phyloP scores from a whole-genome alignment of 202 grass and related monocot genomes.

The Panicum hallii region DNA sequence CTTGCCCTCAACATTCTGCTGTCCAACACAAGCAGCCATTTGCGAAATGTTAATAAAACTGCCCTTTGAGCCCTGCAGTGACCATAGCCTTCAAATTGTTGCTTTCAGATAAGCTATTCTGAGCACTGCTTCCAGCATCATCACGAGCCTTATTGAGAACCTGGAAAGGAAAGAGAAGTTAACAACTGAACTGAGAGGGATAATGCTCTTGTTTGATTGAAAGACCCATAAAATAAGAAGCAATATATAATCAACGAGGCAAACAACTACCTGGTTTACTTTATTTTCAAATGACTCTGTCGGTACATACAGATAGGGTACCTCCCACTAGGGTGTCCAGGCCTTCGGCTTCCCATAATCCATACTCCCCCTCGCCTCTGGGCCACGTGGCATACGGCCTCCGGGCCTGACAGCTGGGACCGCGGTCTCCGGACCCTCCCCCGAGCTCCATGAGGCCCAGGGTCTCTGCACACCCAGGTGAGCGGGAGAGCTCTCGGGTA shows the following conservation, averaged over 20 bases:
- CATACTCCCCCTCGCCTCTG: too few relatives aligned
- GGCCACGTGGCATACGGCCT: too few relatives aligned
- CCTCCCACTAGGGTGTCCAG: too few relatives aligned
- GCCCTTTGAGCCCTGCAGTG: slow-evolving; percentile 89
- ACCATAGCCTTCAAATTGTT: slow-evolving; percentile 97
- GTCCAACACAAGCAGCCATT: slow-evolving; percentile 92
- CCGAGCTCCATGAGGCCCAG: too few relatives aligned
- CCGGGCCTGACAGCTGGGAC: too few relatives aligned
- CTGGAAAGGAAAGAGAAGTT: slow-evolving; percentile 51
- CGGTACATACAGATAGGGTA: too few relatives aligned
- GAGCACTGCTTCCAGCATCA: slow-evolving; percentile 69
- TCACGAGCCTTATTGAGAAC: slow-evolving; percentile 91
- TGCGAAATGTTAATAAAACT: slow-evolving; percentile 89
- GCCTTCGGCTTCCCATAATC: too few relatives aligned
- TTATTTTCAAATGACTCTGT: slow-evolving; percentile 92
- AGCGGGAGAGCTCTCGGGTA: too few relatives aligned
- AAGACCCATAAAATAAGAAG: slow-evolving; percentile 17
- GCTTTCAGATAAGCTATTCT: slow-evolving; percentile 90
- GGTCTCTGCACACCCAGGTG: too few relatives aligned
- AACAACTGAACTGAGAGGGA: not conserved
- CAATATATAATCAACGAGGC: not conserved
- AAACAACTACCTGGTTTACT: slow-evolving; percentile 79
- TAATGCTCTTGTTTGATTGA: not conserved
- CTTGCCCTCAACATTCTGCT: slow-evolving; percentile 94
- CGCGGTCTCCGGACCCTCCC: too few relatives aligned